Percentiles rank a stretch among this genome's conserved stretches.
phyloP scores from a whole-genome alignment of 306 rosid genomes.

The Trichosanthes cucumerina region DNA sequence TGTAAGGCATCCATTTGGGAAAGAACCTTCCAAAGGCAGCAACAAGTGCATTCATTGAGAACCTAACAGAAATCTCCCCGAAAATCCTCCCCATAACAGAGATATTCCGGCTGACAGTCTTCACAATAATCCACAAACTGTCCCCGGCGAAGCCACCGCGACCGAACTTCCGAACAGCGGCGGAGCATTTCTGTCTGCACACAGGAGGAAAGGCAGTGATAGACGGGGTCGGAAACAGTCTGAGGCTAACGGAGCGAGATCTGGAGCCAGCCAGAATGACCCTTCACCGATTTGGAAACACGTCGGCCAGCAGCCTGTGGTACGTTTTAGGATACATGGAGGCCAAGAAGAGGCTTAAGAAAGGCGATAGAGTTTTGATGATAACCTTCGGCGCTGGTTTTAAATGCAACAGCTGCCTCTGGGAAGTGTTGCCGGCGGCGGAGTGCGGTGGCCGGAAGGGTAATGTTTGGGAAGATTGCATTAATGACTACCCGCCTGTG shows the following conservation, averaged over 20 bases:
- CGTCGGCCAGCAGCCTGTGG: constrained; percentile 83
- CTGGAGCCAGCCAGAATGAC: constrained; percentile 94
- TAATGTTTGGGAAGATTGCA: constrained; percentile 59
- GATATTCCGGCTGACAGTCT: constrained; percentile 31
- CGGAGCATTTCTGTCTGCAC: constrained; percentile 74
- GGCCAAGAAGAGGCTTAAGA: constrained; percentile 71
- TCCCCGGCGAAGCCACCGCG: background rate
- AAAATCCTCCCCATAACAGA: constrained; percentile 60
- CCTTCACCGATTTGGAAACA: constrained; percentile 78
- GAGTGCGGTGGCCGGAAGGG: constrained; percentile 1
- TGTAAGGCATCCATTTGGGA: constrained; percentile 19
- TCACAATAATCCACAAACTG: background rate
- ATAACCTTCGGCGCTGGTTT: constrained; percentile 93
- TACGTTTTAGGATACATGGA: constrained; percentile 88
- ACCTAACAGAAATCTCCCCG: constrained; percentile 47
- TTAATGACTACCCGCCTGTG: constrained; percentile 46
- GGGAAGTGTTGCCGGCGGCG: constrained; percentile 34
- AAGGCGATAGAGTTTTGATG: constrained; percentile 54
- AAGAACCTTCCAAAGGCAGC: constrained; percentile 72
- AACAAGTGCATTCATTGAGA: constrained; percentile 62
- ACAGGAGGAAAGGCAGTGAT: constrained; percentile 90
- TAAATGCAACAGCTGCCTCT: constrained; percentile 80
- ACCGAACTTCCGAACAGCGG: constrained; percentile 52
- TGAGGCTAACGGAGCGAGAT: constrained; percentile 45
- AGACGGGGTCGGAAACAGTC: constrained; percentile 58